Base-by-base conservation (phyloP, 1,284 basidiomycete species). In the Leccinum insolens region DNA sequence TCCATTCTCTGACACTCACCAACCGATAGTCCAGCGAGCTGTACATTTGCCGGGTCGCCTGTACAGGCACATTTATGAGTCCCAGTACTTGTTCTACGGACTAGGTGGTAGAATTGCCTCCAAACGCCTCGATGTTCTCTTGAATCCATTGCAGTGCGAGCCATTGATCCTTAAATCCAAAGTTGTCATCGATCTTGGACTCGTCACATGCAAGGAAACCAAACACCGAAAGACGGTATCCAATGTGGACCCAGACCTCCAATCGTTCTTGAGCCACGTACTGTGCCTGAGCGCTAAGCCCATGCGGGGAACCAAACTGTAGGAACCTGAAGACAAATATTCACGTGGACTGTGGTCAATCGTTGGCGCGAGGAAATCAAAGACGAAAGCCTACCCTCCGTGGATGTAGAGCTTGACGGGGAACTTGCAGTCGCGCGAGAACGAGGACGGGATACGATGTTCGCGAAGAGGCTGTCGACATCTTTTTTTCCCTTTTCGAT, bases 351-450 rank as follows among this genome's bases (percentile, higher is more conserved):
- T 28, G 22, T 31, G 3, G 34, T 52, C 15, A 52, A 59, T 59
- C 22, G 15, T 12, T 9, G 17, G 34, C 15, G 64, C 7, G 22
- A 62, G 17, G 64, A 31, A 41, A 37, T 28, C 7, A 49, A 70
- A 39, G 39, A 62, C 3, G 15, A 14, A 44, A 12, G 63, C 78
- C 52, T 69, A 89, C 88, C 89, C 89, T 76, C 91, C 92, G 69
- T 93, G 91, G 49, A 93, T 88, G 77, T 92, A 93, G 2, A 92
- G 84, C 67, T 85, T 89, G 62, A 93, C 90, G 0, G 91, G 88
- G 67, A 88, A 86, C n/a, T 78, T 79, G 17, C 76, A 79, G 41
- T 80, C 76, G 1, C 79, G 70, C 15, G 86, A 83, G 74, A 86
- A 87, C 0, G 84, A 81, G 0, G 90, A 88, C 0, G 91, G 92